Evolutionary conservation across 2,329 filamentous ascomycete species (phyloP).

Genomic region (Calonectria pteridis): DNA sequence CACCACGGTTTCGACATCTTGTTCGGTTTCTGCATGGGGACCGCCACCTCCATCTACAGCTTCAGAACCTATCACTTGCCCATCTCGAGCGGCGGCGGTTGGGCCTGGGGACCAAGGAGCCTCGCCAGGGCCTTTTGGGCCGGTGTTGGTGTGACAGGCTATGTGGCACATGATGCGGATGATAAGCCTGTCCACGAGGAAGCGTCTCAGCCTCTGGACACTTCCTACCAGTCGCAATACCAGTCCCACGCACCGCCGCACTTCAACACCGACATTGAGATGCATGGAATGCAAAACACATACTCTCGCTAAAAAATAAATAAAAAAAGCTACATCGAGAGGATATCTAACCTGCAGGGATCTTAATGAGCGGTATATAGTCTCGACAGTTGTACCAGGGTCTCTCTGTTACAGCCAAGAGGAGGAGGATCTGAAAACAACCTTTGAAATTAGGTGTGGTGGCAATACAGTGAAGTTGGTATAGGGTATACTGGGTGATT

Average conservation of each 20-base stretch:
- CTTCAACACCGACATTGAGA: background rate
- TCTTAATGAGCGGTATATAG: too few relatives aligned
- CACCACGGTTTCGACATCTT: conserved; percentile 94
- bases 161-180: conserved; percentile 57
- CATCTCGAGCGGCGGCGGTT: conserved; percentile 78
- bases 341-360: too few relatives aligned
- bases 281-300: background rate
- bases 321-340: background rate
- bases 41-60: conserved; percentile 76
- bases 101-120: conserved; percentile 88
- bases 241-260: background rate
- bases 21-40: conserved; percentile 83
- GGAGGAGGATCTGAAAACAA: background rate
- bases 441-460: background rate
- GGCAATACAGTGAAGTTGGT: background rate
- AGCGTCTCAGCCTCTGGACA: background rate
- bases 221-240: background rate
- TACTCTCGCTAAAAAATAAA: background rate
- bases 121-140: conserved; percentile 81
- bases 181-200: conserved; percentile 27
- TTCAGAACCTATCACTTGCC: conserved; percentile 91
- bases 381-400: background rate
- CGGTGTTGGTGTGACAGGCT: conserved; percentile 73
- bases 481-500: background rate
- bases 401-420: background rate